Evolutionary conservation across 202 grass and related monocot genomes (phyloP).

Genomic region (Elaeis oleifera): DNA sequence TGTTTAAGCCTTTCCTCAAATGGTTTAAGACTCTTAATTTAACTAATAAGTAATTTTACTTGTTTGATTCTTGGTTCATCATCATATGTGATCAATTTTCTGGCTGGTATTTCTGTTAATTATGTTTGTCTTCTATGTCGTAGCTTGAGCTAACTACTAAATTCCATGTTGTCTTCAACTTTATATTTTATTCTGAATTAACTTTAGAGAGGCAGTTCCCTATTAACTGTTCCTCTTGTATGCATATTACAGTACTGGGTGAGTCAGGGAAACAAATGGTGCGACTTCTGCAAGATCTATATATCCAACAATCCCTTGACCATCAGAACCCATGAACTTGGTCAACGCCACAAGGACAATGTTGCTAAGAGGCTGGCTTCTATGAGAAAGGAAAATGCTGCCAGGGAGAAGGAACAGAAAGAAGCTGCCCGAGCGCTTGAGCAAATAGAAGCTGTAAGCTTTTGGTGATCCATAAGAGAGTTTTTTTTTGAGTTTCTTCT

Average conservation of each 20-base stretch:
- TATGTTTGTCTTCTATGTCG: too few relatives aligned
- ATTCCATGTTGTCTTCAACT: too few relatives aligned
- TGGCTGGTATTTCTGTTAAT: too few relatives aligned
- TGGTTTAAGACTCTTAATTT: too few relatives aligned
- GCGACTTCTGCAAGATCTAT: conserved; percentile 88
- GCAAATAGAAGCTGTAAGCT: conserved; percentile 78
- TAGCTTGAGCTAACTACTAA: too few relatives aligned
- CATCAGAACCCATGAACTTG: conserved; percentile 92
- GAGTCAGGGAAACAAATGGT: conserved; percentile 99
- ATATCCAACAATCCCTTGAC: conserved; percentile 77
- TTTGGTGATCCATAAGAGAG: not conserved
- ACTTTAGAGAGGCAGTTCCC: too few relatives aligned
- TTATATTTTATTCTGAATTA: too few relatives aligned
- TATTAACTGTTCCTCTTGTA: conserved; percentile 1
- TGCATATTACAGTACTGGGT: conserved; percentile 84
- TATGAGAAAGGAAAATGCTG: conserved; percentile 77
- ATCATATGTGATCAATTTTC: too few relatives aligned
- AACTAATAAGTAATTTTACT: too few relatives aligned
- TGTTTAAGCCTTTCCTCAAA: too few relatives aligned
- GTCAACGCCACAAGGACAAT: conserved; percentile 96
- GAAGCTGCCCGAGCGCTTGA: conserved; percentile 71
- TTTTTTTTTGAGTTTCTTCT: conserved; percentile 1
- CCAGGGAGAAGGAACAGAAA: conserved; percentile 78
- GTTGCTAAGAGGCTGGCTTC: conserved; percentile 56
- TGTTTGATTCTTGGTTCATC: too few relatives aligned